Evolutionary conservation across 345 rosid genomes (phyloP), one percentile per base, ranked within the genome.

Genomic region (Eucalyptus regnans): DNA sequence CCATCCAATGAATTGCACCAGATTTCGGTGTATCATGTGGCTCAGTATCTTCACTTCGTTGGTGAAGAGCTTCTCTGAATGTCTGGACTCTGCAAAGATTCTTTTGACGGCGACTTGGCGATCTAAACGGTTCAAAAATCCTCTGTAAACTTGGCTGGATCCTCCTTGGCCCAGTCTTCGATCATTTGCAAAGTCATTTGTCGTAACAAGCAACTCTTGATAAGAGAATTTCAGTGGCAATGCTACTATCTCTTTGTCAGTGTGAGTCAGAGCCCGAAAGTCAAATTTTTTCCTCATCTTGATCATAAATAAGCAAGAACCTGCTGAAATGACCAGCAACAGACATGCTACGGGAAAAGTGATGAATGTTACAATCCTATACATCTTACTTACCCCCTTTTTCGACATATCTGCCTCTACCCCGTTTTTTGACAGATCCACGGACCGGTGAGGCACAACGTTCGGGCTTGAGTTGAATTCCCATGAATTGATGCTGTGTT

Each of bases 391-490:
- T 15, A 50, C 18, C 15, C 15, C 50, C 5, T 48, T 48, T 48
- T 48, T 9, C 3, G 12, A 3, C 12, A 10, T 9, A 3, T 48
- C 12, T 0, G 1, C 49, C 1, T 1, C 4, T 48, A 48, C 31
- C 68, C 71, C 37, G 2, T 64, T 64, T 29, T 8, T n/a, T 14
- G 10, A 14, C 1, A 5, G 8, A 64, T 64, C 18, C 2, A 3
- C 0, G 1, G 76, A 7, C 4, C 0, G 9, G 37, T 0, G 20
- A n/a, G 1, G 18, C 5, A 64, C 5, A 31, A 64, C 37, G 1
- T 14, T 37, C 37, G 2, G 7, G 76, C 1, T 64, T 64, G 76
- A 64, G 4, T 1, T 64, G 33, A n/a, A 64, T 1, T n/a, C 76
- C 76, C 76, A 64, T n/a, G 37, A 64, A 15, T 64, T 29, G 20